phyloP scores from a whole-genome alignment of 23 red algal species.

The Gracilaria gracilis region DNA sequence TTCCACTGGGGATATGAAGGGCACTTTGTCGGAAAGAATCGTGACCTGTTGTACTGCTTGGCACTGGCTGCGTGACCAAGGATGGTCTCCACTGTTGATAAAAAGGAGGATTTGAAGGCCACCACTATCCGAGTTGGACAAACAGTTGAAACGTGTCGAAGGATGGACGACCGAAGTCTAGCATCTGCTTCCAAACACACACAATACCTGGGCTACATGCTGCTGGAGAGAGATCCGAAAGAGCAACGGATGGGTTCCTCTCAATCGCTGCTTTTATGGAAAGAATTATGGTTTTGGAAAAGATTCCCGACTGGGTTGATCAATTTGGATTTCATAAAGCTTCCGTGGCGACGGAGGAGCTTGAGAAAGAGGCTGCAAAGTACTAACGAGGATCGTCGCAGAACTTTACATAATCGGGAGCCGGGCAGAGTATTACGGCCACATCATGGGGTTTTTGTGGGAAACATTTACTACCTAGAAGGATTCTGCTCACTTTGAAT shows the following conservation, averaged over 20 bases:
- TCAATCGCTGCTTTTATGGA: constrained; percentile 81
- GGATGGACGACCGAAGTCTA: constrained; percentile 89
- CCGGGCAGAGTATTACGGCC: constrained; percentile 4
- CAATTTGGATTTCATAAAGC: constrained; percentile 52
- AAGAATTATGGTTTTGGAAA: constrained; percentile 88
- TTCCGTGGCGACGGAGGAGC: constrained; percentile 21
- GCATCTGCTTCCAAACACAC: constrained; percentile 96
- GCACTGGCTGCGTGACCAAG: constrained; percentile 82
- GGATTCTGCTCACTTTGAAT: background rate
- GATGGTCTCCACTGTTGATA: constrained; percentile 90
- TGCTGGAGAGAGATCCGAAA: constrained; percentile 83
- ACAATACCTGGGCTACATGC: constrained; percentile 88
- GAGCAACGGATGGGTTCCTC: constrained; percentile 90
- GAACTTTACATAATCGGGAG: background rate
- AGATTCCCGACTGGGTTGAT: constrained; percentile 82
- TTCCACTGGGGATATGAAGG: constrained; percentile 80
- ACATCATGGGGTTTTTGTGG: constrained; percentile 16
- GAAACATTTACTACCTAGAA: background rate
- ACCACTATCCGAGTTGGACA: constrained; percentile 88
- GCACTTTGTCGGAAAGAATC: constrained; percentile 86
- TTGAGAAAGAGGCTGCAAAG: constrained; percentile 10
- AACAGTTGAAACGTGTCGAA: constrained; percentile 97
- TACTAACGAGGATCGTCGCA: background rate
- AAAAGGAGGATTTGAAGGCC: constrained; percentile 82
- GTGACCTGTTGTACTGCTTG: constrained; percentile 91